Conservation (phyloP, 148 eudicot genomes). For the Agrostemma githago region DNA sequence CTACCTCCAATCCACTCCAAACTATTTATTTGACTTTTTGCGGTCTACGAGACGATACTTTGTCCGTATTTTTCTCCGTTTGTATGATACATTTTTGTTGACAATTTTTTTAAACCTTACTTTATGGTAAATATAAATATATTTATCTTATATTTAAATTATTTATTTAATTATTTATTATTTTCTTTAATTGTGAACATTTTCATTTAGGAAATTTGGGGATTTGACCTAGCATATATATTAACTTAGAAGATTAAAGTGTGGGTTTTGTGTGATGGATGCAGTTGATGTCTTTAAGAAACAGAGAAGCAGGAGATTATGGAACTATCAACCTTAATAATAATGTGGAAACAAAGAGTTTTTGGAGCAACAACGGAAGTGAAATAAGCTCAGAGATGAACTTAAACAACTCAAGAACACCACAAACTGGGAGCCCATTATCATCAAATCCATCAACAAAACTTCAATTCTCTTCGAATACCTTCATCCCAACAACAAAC, state of each 20-base stretch:
- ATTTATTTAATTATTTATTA: too few relatives aligned
- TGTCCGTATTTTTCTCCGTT: too few relatives aligned
- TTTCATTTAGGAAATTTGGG: too few relatives aligned
- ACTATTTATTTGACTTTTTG: too few relatives aligned
- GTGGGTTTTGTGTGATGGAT: not conserved
- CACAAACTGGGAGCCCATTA: constrained; percentile 25
- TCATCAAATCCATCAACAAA: constrained; percentile 20
- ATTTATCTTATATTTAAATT: too few relatives aligned
- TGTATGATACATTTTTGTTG: too few relatives aligned
- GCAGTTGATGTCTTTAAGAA: constrained; percentile 53
- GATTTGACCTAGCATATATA: too few relatives aligned
- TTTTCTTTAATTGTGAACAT: too few relatives aligned
- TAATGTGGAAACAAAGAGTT: constrained; percentile 48
- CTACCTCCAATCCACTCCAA: too few relatives aligned
- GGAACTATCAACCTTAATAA: constrained; percentile 60
- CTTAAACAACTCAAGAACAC: constrained; percentile 30
- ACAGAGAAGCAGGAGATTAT: constrained; percentile 36
- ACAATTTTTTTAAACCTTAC: too few relatives aligned
- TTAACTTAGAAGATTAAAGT: not conserved
- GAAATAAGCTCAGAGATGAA: constrained; percentile 57
- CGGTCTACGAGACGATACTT: too few relatives aligned
- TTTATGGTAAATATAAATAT: too few relatives aligned
- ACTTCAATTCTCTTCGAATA: constrained; percentile 25
- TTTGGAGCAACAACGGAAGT: constrained; percentile 67
- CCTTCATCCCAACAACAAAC: constrained; percentile 25